phyloP scores from a whole-genome alignment of 306 rosid species.

The Malus asiatica region DNA sequence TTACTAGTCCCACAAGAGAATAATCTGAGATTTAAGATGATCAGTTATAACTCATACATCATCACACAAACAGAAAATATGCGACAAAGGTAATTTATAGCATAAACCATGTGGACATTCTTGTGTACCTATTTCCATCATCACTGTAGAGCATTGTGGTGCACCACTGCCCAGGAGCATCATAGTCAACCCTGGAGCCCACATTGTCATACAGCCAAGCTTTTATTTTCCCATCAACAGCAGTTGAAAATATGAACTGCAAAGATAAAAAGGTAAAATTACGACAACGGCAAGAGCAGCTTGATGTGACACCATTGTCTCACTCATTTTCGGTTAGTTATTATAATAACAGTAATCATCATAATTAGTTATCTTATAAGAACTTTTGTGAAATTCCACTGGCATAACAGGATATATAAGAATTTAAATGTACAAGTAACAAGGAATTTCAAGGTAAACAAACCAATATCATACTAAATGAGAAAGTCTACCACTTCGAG shows the following conservation, averaged over 20 bases:
- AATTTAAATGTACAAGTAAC: not conserved
- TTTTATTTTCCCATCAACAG: conserved; percentile 66
- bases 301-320: not conserved
- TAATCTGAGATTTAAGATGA: conserved; percentile 26
- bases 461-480: not conserved
- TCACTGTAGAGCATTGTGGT: conserved; percentile 68
- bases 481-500: not conserved
- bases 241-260: conserved; percentile 75
- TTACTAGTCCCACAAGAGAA: conserved; percentile 74
- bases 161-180: conserved; percentile 69
- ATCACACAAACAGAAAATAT: not conserved
- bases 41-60: not conserved
- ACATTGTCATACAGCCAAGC: conserved; percentile 63
- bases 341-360: not conserved
- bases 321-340: not conserved
- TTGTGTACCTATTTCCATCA: conserved; percentile 57
- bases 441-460: not conserved
- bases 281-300: not conserved
- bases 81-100: not conserved
- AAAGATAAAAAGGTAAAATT: not conserved
- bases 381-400: not conserved
- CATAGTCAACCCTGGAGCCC: conserved; percentile 71
- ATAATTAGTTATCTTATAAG: not conserved
- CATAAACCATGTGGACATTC: not conserved
- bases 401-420: not conserved